These are phyloP conservation scores for Aegilops sharonensis DNA, from an alignment of 176 grass and related monocot genomes.

Conservation along the genomic window DNA sequence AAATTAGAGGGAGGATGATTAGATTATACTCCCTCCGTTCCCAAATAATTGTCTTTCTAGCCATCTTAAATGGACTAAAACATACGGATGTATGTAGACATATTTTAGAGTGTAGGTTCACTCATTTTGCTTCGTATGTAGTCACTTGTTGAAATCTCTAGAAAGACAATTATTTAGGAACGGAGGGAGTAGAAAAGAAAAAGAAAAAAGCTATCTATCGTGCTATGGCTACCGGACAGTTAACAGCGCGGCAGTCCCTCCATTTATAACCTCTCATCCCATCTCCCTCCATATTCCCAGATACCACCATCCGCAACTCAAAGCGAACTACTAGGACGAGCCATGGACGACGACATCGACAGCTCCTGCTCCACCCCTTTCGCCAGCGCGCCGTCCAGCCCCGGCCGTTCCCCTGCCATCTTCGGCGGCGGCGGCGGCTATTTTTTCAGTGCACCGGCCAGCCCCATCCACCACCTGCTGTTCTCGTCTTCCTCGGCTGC, in stretches of 20 bases:
- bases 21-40: no score
- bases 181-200: no score
- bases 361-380: slow-evolving; percentile 75
- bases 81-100: no score
- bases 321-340: neutral
- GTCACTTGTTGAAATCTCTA: no score
- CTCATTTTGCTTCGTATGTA: no score
- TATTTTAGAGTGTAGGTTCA: no score
- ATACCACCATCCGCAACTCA: slow-evolving; percentile 1
- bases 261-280: slow-evolving; percentile 55
- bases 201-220: neutral
- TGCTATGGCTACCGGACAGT: slow-evolving; percentile 31
- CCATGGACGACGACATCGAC: slow-evolving; percentile 71
- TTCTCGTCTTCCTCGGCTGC: slow-evolving; percentile 40
- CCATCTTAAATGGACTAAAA: no score
- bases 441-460: slow-evolving; percentile 96
- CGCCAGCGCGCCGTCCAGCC: slow-evolving; percentile 71
- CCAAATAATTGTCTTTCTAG: no score
- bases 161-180: no score
- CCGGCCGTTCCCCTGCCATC: slow-evolving; percentile 36
- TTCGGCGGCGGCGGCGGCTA: slow-evolving; percentile 50
- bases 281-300: slow-evolving; percentile 4
- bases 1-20: no score
- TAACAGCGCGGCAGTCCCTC: slow-evolving; percentile 26
- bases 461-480: slow-evolving; percentile 91